Evolutionary conservation across 2,329 filamentous ascomycete species (phyloP).

Genomic region (Didymella sp.): DNA sequence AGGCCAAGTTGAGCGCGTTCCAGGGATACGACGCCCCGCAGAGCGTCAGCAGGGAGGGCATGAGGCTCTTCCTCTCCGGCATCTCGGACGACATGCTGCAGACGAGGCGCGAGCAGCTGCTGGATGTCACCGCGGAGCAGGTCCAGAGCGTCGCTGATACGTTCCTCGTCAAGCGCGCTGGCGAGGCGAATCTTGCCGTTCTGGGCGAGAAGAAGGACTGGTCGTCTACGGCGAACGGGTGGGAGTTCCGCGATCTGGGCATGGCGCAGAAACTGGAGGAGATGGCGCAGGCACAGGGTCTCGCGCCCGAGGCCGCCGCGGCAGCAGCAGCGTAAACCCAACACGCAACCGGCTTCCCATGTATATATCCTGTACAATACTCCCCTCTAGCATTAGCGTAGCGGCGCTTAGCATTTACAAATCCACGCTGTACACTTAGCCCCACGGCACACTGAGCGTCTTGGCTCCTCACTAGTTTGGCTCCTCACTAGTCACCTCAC

Average conservation of each 20-base stretch:
- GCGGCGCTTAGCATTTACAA: not conserved
- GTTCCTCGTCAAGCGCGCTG: slow-evolving; percentile 75
- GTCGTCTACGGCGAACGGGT: slow-evolving; percentile 67
- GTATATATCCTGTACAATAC: slow-evolving; percentile 12
- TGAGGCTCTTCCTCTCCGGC: slow-evolving; percentile 83
- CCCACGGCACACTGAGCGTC: not conserved
- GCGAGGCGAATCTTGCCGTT: slow-evolving; percentile 72
- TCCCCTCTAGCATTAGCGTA: not conserved
- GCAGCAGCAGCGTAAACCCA: not conserved
- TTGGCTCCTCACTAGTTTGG: too few relatives aligned
- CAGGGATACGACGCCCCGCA: slow-evolving; percentile 88
- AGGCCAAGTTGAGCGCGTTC: slow-evolving; percentile 95
- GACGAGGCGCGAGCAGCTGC: slow-evolving; percentile 77
- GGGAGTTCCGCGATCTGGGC: slow-evolving; percentile 77
- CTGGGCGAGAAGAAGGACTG: slow-evolving; percentile 85
- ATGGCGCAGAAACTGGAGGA: slow-evolving; percentile 54
- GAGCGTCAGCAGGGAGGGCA: slow-evolving; percentile 86
- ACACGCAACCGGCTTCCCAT: not conserved
- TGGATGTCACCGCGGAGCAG: slow-evolving; percentile 83
- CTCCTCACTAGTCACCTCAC: too few relatives aligned
- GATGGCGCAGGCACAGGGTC: slow-evolving; percentile 14
- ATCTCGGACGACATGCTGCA: slow-evolving; percentile 91
- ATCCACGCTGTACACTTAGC: not conserved
- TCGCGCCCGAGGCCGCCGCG: slow-evolving; percentile 3
- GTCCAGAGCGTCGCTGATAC: slow-evolving; percentile 81